Evolutionary conservation across 2,329 filamentous ascomycete genomes (phyloP).

Genomic region (Clonostachys rosea): DNA sequence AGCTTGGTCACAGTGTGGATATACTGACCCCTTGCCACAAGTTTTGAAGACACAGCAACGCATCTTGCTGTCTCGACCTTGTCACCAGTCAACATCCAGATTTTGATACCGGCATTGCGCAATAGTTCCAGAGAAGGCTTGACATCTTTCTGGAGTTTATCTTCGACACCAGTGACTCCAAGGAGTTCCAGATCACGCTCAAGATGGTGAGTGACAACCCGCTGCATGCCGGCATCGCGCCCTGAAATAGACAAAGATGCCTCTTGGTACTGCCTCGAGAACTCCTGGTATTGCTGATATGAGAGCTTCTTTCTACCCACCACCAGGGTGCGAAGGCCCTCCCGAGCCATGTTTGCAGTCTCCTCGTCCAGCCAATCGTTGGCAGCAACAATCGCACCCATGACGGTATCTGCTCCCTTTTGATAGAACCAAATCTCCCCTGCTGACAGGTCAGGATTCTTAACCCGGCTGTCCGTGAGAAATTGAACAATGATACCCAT

Average conservation of each 20-base stretch:
- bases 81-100: constrained; percentile 99
- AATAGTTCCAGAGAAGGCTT: constrained; percentile 93
- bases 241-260: constrained; percentile 76
- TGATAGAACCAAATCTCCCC: constrained; percentile 98
- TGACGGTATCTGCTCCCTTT: constrained; percentile 97
- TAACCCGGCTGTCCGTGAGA: constrained; percentile 46
- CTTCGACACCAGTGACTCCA: constrained; percentile 96
- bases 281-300: constrained; percentile 73
- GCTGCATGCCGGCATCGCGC: constrained; percentile 77
- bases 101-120: constrained; percentile 96
- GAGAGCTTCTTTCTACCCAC: constrained; percentile 90
- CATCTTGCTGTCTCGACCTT: constrained; percentile 97
- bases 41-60: constrained; percentile 89
- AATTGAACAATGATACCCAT: constrained; percentile 98
- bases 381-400: constrained; percentile 89
- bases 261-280: constrained; percentile 68
- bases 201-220: constrained; percentile 73
- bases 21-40: constrained; percentile 89
- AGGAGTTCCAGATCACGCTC: constrained; percentile 88
- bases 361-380: constrained; percentile 99
- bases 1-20: constrained; percentile 91
- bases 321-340: constrained; percentile 89
- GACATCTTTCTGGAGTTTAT: constrained; percentile 92
- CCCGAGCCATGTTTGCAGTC: constrained; percentile 98
- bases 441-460: constrained; percentile 43